These are phyloP conservation scores for Erysimum cheiri DNA, from an alignment of 441 rosid species.

Conservation along the genomic window DNA sequence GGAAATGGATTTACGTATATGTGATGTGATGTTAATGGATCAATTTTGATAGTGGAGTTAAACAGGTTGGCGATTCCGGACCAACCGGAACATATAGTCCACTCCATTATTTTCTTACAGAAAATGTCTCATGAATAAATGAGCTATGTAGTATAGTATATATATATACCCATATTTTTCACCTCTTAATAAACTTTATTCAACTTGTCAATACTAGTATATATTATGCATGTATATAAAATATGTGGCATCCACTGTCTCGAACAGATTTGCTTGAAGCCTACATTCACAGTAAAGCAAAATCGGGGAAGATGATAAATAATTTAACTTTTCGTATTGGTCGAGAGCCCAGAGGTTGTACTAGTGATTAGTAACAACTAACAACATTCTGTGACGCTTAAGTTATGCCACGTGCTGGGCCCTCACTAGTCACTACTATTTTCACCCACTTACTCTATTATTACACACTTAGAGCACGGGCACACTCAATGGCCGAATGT, in stretches of 20 bases:
- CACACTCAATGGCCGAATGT: too few relatives aligned
- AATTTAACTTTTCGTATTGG: conserved; percentile 1
- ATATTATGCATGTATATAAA: too few relatives aligned
- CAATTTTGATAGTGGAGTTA: conserved; percentile 26
- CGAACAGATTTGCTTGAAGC: conserved; percentile 11
- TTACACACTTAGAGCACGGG: not conserved
- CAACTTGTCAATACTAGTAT: conserved; percentile 11
- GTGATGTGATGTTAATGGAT: conserved; percentile 37
- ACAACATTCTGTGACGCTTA: conserved; percentile 33
- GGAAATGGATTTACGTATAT: conserved; percentile 24
- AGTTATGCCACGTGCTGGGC: conserved; percentile 38
- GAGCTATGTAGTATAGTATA: not conserved
- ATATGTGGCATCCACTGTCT: conserved; percentile 1
- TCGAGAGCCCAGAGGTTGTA: not conserved
- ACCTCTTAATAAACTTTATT: not conserved
- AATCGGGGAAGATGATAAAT: not conserved
- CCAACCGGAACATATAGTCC: conserved; percentile 12
- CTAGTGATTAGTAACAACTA: not conserved
- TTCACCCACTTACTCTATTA: conserved; percentile 35
- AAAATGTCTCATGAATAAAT: not conserved
- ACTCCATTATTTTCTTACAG: conserved; percentile 15
- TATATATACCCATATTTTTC: not conserved
- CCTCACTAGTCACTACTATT: conserved; percentile 31
- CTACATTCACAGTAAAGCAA: not conserved
- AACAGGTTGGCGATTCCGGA: conserved; percentile 20